These are phyloP conservation scores for Zopfia rhizophila DNA, from an alignment of 2,329 filamentous ascomycete genomes.

Conservation along the genomic window DNA sequence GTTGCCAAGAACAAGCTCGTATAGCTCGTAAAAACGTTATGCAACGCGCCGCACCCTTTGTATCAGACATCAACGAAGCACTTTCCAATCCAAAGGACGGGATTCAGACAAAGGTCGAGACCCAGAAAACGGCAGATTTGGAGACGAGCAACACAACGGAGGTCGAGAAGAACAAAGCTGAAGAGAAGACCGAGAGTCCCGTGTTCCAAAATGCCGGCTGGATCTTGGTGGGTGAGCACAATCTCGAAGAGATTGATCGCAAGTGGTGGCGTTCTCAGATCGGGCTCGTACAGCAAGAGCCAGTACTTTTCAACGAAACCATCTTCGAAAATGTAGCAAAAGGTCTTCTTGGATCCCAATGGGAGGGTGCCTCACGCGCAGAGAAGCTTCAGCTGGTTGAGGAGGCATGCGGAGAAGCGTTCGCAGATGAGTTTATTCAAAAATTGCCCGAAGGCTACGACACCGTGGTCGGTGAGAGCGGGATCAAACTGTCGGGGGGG, in stretches of 20 bases:
- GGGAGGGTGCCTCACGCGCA: constrained; percentile 56
- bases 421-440: constrained; percentile 89
- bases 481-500: constrained; percentile 88
- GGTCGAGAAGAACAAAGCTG: too few species aligned
- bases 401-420: constrained; percentile 77
- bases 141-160: not conserved
- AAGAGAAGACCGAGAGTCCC: too few species aligned
- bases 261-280: constrained; percentile 91
- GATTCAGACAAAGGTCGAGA: constrained; percentile 60
- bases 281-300: constrained; percentile 70
- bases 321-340: constrained; percentile 81
- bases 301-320: constrained; percentile 39
- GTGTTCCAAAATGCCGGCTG: too few species aligned
- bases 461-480: constrained; percentile 90
- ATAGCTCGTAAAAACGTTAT: too few species aligned
- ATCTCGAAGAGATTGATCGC: constrained; percentile 81
- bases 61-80: too few species aligned
- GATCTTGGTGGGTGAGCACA: constrained; percentile 85
- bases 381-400: constrained; percentile 72
- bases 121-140: constrained; percentile 66
- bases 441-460: constrained; percentile 76
- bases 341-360: constrained; percentile 77
- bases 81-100: not conserved
- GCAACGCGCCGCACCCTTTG: too few species aligned
- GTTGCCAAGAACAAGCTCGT: too few species aligned